A percentile compares a stretch with the other conserved stretches of the same genome.
phyloP scores from a whole-genome alignment of 139 green algal species.

The Chlamydomonas incerta region DNA sequence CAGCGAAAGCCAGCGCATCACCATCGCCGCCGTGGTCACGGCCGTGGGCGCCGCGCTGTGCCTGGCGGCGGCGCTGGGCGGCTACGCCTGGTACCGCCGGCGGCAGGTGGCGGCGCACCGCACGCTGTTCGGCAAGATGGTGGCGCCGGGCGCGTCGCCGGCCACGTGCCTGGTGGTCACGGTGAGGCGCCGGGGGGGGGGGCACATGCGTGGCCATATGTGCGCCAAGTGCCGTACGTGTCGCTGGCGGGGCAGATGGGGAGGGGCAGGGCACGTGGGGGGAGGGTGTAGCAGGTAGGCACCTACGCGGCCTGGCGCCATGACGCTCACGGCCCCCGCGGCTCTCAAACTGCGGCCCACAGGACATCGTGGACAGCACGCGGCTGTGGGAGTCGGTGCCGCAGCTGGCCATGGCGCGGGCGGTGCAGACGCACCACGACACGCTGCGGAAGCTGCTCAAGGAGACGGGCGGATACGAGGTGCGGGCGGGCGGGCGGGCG shows the following conservation, averaged over 20 bases:
- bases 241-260: too few species aligned
- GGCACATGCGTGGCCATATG: too few species aligned
- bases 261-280: not conserved
- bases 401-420: not conserved
- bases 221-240: too few species aligned
- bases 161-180: slow-evolving; percentile 22
- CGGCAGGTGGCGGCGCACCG: not conserved
- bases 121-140: slow-evolving; percentile 3
- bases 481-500: too few species aligned
- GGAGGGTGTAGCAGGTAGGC: not conserved
- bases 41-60: not conserved
- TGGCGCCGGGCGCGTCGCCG: slow-evolving; percentile 10
- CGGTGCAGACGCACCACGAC: slow-evolving; percentile 34
- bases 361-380: slow-evolving; percentile 41
- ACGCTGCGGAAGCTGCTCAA: slow-evolving; percentile 18
- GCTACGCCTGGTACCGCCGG: not conserved
- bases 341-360: too few species aligned
- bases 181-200: not conserved
- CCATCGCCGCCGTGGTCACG: not conserved
- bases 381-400: slow-evolving; percentile 33
- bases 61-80: not conserved
- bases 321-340: too few species aligned
- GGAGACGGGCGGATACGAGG: slow-evolving; percentile 21
- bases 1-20: not conserved
- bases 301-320: too few species aligned